Evolutionary conservation across 192 early-diverging fungal species (phyloP), one percentile per base, ranked within the genome.

Genomic region (Gamsiella multidivaricata): DNA sequence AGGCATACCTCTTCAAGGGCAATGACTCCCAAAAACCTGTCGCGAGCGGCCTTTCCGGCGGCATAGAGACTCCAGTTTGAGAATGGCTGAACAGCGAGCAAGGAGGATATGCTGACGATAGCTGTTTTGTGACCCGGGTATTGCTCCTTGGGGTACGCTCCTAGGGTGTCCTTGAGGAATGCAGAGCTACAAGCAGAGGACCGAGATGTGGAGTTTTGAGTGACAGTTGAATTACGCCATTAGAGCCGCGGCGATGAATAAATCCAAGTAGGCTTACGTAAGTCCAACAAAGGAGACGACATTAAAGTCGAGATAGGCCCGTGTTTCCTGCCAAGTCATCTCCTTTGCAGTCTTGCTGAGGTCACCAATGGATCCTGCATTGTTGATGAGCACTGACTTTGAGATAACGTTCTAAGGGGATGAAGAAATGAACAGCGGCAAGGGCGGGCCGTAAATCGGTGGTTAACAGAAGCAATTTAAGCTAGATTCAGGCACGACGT

Each of bases 31-130:
- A 93, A 74, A 28, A 92, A 80, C 84, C 90, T 88, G 61, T 97
- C 92, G 18, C 95, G 87, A 1, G 94, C 95, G 14, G 94, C 93
- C 79, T 95, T 95, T 15, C 85, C 86, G 0, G 90, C 82, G 6
- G 90, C 88, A 76, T 97, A 97, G 4, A 94, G 76, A 11, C 91
- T 89, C 94, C 92, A 95, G 76, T 93, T 86, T 29, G 92, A 78
- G 65, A 88, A 92, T 5, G 94, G 70, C 70, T 88, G 67, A n/a
- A 95, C 81, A 2, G 92, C 93, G 25, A 91, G 61, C 26, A 95
- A 70, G 10, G 94, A 93, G 33, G 93, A 92, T 50, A 97, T 88
- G 58, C 93, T 97, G 32, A 95, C 89, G 17, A 97, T 55, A 20
- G 72, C 70, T 1, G 63, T 80, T 55, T 67, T 59, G 69, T 78